These are phyloP conservation scores for Zymoseptoria ardabiliae DNA, from an alignment of 2,329 filamentous ascomycete species.

Conservation along the genomic window DNA sequence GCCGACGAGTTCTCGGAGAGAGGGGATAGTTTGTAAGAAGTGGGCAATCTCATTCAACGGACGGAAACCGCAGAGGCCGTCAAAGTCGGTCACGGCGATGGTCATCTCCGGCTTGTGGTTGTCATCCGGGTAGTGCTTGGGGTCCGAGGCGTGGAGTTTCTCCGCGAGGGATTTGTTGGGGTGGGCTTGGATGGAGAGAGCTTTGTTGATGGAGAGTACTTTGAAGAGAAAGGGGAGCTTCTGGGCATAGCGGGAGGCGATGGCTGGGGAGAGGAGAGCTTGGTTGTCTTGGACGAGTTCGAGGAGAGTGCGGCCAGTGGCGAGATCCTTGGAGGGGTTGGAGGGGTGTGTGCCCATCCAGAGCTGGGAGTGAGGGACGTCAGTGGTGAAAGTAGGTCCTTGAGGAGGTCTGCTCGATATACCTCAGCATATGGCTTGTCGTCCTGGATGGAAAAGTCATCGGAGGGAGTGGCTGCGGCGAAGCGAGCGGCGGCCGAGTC, in stretches of 20 bases:
- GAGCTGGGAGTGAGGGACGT: constrained; percentile 52
- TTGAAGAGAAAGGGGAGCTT: constrained; percentile 97
- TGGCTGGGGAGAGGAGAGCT: constrained; percentile 65
- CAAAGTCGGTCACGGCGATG: constrained; percentile 92
- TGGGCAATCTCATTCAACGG: constrained; percentile 79
- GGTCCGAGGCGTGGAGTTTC: constrained; percentile 73
- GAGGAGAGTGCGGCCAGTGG: constrained; percentile 75
- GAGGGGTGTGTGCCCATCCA: constrained; percentile 99
- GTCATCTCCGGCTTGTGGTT: constrained; percentile 99
- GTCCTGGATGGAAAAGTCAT: constrained; percentile 67
- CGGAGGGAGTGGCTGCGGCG: constrained; percentile 72
- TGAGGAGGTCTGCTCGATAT: constrained; percentile 33
- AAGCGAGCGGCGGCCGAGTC: constrained; percentile 84
- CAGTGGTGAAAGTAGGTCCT: not conserved
- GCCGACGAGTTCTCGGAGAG: constrained; percentile 41
- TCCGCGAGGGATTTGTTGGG: constrained; percentile 67
- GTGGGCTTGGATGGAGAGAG: constrained; percentile 93
- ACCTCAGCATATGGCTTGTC: constrained; percentile 92
- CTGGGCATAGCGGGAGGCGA: constrained; percentile 66
- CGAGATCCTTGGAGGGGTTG: constrained; percentile 83
- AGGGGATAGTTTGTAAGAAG: constrained; percentile 62
- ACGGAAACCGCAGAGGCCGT: constrained; percentile 91
- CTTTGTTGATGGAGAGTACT: constrained; percentile 91
- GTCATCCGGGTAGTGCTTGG: constrained; percentile 96
- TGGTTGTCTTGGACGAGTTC: constrained; percentile 84